These are phyloP conservation scores for Rhodomyrtus tomentosa DNA, from an alignment of 345 rosid species.

Conservation along the genomic window DNA sequence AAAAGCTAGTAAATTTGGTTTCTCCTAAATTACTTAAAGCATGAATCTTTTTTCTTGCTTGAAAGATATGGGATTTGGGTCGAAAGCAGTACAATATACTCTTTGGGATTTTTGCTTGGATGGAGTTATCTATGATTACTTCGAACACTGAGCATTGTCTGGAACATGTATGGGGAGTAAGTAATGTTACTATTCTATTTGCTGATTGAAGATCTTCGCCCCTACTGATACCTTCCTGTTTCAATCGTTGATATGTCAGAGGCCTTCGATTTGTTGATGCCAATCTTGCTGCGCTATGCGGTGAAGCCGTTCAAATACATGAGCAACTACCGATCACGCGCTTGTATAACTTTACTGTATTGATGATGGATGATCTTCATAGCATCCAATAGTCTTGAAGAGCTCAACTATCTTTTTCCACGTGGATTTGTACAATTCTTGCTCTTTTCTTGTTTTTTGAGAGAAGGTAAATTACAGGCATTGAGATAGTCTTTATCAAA, in stretches of 20 bases:
- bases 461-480: not conserved
- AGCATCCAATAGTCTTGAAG: not conserved
- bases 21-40: not conserved
- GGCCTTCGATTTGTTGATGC: not conserved
- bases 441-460: not conserved
- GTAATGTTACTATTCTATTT: not conserved
- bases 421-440: not conserved
- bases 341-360: not conserved
- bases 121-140: not conserved
- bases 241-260: not conserved
- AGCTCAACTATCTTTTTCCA: not conserved
- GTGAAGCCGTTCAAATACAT: not conserved
- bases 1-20: not conserved
- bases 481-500: not conserved
- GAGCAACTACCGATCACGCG: not conserved
- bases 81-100: not conserved
- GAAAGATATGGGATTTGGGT: not conserved
- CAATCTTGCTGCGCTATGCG: not conserved
- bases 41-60: not conserved
- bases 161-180: not conserved
- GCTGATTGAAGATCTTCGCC: not conserved
- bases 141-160: not conserved
- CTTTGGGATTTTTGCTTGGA: not conserved
- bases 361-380: not conserved
- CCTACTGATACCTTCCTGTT: not conserved